A percentile compares a stretch with the other conserved stretches of the same genome.
phyloP scores from a whole-genome alignment of 176 grass and related monocot species.

The Hordeum marinum region DNA sequence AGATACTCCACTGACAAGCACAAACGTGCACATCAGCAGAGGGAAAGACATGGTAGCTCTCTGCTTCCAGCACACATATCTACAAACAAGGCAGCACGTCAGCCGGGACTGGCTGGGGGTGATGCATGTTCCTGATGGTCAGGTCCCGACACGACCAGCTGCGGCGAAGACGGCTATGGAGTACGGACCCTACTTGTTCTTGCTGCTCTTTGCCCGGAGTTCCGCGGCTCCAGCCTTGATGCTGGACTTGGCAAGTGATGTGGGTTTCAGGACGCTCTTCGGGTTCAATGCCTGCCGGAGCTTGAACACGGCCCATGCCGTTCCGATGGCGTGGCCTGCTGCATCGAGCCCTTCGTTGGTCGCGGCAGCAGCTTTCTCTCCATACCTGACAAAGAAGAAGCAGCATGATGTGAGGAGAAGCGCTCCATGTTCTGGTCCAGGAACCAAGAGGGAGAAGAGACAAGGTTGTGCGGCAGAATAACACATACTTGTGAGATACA shows the following conservation, averaged over 20 bases:
- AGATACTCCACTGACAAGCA: background rate
- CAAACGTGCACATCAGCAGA: background rate
- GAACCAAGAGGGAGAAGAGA: background rate
- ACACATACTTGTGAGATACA: conserved; percentile 63
- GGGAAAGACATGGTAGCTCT: background rate
- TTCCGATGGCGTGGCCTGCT: conserved; percentile 59
- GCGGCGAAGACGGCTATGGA: background rate
- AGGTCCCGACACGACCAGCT: background rate
- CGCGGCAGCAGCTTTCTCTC: conserved; percentile 60
- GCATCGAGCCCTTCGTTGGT: conserved; percentile 69
- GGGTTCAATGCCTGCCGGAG: conserved; percentile 75
- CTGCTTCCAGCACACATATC: background rate
- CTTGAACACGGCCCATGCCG: conserved; percentile 77
- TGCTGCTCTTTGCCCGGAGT: conserved; percentile 35
- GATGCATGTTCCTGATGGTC: background rate
- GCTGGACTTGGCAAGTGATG: conserved; percentile 36
- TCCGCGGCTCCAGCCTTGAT: conserved; percentile 42
- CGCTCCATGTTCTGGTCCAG: background rate
- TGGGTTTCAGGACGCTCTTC: conserved; percentile 63
- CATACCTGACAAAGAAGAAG: conserved; percentile 48
- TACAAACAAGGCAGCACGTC: background rate
- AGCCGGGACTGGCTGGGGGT: background rate
- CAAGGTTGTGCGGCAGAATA: background rate
- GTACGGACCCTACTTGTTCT: conserved; percentile 40
- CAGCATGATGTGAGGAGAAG: background rate